Evolutionary conservation across 139 green algal genomes (phyloP).

Genomic region (Astrephomene gubernaculifera): DNA sequence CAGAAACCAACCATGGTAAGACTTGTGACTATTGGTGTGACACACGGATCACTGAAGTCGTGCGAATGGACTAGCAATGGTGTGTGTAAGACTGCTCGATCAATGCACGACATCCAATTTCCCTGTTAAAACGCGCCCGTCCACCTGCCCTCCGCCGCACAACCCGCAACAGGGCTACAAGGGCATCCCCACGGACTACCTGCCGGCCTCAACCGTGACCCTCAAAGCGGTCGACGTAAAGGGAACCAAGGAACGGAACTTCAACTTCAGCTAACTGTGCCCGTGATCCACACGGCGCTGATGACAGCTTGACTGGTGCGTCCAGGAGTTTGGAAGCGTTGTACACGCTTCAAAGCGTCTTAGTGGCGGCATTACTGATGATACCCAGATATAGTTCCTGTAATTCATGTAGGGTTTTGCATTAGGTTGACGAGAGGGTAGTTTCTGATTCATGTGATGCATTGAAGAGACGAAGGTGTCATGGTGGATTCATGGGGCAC

Average conservation of each 20-base stretch:
- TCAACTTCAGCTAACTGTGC: conserved; percentile 38
- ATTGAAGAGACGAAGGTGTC: too few relatives aligned
- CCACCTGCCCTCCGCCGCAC: too few relatives aligned
- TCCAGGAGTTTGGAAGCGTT: neutral
- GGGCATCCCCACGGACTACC: conserved; percentile 71
- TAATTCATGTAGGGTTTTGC: neutral
- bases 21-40: too few relatives aligned
- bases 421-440: too few relatives aligned
- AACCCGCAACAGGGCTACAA: conserved; percentile 67
- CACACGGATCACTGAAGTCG: too few relatives aligned
- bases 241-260: conserved; percentile 45
- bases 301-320: neutral
- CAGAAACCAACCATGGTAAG: conserved; percentile 33
- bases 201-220: conserved; percentile 61
- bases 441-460: too few relatives aligned
- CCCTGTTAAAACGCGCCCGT: too few relatives aligned
- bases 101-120: too few relatives aligned
- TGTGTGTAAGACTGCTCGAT: too few relatives aligned
- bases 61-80: too few relatives aligned
- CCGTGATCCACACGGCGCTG: neutral
- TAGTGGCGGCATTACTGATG: neutral
- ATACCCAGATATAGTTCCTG: neutral
- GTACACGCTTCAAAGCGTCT: neutral
- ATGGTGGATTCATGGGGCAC: too few relatives aligned
- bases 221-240: conserved; percentile 58